Base-by-base conservation (phyloP, 1,139 yeast species). In the Zygotorulaspora mrakii region DNA sequence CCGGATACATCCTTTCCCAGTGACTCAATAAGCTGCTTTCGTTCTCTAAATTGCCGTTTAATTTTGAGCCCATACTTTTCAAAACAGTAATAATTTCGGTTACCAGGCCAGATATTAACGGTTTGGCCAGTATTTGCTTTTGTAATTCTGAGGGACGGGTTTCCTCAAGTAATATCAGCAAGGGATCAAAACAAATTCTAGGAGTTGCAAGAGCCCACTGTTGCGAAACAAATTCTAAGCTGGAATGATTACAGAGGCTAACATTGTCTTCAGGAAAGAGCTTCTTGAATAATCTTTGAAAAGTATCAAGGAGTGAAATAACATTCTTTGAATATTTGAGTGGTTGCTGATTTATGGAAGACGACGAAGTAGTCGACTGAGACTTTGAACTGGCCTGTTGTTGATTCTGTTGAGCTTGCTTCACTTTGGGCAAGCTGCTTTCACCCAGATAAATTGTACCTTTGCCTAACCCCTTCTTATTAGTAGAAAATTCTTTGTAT, bases 141-240 rank as follows among this genome's bases (percentile, higher is more conserved):
- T 74, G 66, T 40, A 88, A 68, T 35, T 71, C 65, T 25, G 67
- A 66, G 1, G 94, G 87, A 51, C 68, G 71, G 5, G 81, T 75
- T 42, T 77, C 74, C 61, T 87, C 96, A 52, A 88, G 79, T 16
- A 86, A 61, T 24, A 87, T 71, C 34, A 86, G 68, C 33, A 88
- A 65, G 2, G 95, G 88, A 61, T 82, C 85, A 57, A 87, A 79
- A 11, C 88, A 81, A 32, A 87, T 76, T 45, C 80, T 72, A 3
- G 95, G 87, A 44, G 87, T 71, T 0, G 94, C 89, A 43, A 84
- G 70, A 56, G 81, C 80, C 96, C 96, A 87, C 62, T 87, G 95
- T 52, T 77, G 79, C 8, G 80, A 76, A 63, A 77, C 68, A 55
- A 82, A 82, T 50, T 82, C 87, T 38, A 71, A 65, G 8, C 78